phyloP scores from a whole-genome alignment of 1,284 basidiomycete species.

The Neolentinus lepideus region DNA sequence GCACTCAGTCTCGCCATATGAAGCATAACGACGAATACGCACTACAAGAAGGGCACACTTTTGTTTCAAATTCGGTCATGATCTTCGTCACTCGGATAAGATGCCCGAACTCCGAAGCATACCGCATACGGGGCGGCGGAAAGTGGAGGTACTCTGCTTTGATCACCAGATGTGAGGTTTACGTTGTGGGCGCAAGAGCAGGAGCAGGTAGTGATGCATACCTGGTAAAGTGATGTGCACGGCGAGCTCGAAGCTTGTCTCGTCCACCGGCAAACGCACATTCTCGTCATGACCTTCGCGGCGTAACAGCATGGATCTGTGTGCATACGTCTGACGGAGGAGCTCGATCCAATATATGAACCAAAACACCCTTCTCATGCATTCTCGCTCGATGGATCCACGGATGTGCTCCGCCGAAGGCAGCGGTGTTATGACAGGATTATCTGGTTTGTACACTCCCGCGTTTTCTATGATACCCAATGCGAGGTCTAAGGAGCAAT shows the following conservation, averaged over 20 bases:
- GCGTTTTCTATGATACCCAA: slow-evolving; percentile 59
- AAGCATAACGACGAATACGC: slow-evolving; percentile 9
- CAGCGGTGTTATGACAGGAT: slow-evolving; percentile 41
- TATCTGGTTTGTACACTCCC: slow-evolving; percentile 53
- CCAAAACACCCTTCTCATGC: slow-evolving; percentile 72
- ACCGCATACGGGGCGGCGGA: slow-evolving; percentile 49
- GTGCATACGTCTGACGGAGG: slow-evolving; percentile 15
- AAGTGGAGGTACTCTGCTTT: slow-evolving; percentile 56
- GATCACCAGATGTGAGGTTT: slow-evolving; percentile 5
- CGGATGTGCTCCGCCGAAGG: slow-evolving; percentile 51
- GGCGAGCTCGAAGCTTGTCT: slow-evolving; percentile 68
- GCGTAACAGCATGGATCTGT: slow-evolving; percentile 19
- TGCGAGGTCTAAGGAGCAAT: slow-evolving; percentile 41
- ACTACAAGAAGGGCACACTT: slow-evolving; percentile 16
- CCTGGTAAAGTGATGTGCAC: slow-evolving; percentile 55
- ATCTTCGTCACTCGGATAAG: slow-evolving; percentile 60
- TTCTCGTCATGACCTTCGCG: slow-evolving; percentile 36
- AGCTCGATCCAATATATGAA: slow-evolving; percentile 46
- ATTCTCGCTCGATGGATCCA: slow-evolving; percentile 59
- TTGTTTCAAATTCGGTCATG: slow-evolving; percentile 45
- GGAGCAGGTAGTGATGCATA: slow-evolving; percentile 27
- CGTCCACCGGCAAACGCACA: slow-evolving; percentile 66
- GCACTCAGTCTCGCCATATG: neutral
- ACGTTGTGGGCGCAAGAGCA: slow-evolving; percentile 1
- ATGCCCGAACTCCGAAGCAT: slow-evolving; percentile 65